Evolutionary conservation across 2,329 filamentous ascomycete species (phyloP).

Genomic region (Fusarium vanettenii): DNA sequence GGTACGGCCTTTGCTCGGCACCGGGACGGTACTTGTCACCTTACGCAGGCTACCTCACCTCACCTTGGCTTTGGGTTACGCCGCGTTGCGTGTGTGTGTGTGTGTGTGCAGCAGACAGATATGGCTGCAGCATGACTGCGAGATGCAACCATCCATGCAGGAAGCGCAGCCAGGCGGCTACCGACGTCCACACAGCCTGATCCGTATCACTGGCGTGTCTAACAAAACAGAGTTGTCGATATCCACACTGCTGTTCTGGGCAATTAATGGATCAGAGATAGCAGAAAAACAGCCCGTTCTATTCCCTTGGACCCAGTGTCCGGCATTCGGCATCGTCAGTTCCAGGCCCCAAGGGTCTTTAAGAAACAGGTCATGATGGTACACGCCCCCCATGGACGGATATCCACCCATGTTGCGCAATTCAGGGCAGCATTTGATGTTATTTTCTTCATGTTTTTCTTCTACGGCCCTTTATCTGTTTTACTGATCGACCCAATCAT

Average conservation of each 20-base stretch:
- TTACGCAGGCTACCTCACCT: constrained; percentile 25
- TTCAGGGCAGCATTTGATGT: background rate
- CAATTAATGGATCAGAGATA: constrained; percentile 20
- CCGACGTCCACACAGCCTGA: background rate
- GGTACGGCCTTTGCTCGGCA: constrained; percentile 37
- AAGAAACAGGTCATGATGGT: constrained; percentile 12
- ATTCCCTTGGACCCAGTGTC: constrained; percentile 1
- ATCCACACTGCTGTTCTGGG: constrained; percentile 9
- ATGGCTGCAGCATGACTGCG: background rate
- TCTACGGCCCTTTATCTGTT: constrained; percentile 1
- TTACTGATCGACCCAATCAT: constrained; percentile 20
- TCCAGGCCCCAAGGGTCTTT: background rate
- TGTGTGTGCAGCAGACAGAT: background rate
- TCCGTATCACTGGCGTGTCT: background rate
- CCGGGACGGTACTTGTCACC: constrained; percentile 43
- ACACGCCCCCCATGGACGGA: background rate
- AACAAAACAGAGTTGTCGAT: constrained; percentile 4
- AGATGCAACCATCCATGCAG: background rate
- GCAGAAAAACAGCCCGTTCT: background rate
- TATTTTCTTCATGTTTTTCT: background rate
- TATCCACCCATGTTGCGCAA: background rate
- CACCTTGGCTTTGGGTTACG: background rate
- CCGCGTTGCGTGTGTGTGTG: background rate
- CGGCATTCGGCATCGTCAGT: constrained; percentile 34
- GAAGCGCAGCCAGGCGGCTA: background rate